Base-by-base conservation (phyloP, 2,329 filamentous ascomycete genomes). In the Aspergillus cejpii region DNA sequence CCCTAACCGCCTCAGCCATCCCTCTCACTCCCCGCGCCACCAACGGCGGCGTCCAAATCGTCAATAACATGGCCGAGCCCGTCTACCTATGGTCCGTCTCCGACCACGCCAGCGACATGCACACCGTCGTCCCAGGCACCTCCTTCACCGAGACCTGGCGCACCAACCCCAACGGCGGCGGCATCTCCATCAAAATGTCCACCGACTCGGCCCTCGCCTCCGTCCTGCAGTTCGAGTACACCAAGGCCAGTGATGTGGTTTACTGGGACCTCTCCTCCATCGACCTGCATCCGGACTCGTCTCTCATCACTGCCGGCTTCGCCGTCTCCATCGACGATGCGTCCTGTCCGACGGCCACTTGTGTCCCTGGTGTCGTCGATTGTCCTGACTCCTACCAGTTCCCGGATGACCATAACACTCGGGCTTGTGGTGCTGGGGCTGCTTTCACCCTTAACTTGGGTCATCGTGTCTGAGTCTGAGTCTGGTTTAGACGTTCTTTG, bases 401-500 rank as follows among this genome's bases (percentile, higher is more conserved):
- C 2, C 54, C 60, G 6, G 53, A 60, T 39, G 60, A 63, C 43
- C 41, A 52, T 24, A 52, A 61, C 41, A 63, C 59, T 37, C 45
- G 48, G 27, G 53, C 51, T 37, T 63, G 61, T 28, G 28, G 44
- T 3, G 23, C 57, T 21, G 44, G 44, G 10, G 48, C 53, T 21
- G 47, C 56, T 45, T 48, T 67, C 49, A 51, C 76, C 70, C 29
- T 78, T 63, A 59, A 45, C 8, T 21, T 62, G 23, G 59, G 58
- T 44, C 56, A 51, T n/a, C n/a, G n/a, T n/a, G n/a, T n/a, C n/a
- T n/a, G n/a, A n/a, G n/a, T n/a, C n/a, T n/a, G n/a, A n/a, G n/a
- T n/a, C n/a, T n/a, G n/a, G n/a, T n/a, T n/a, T n/a, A n/a, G n/a
- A n/a, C n/a, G n/a, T n/a, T 14, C 15, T 23, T 38, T 6, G 28